A percentile compares a stretch with the other conserved stretches of the same genome.
Conservation (phyloP, 768 basidiomycete species). For the Hypholoma fasciculare region DNA sequence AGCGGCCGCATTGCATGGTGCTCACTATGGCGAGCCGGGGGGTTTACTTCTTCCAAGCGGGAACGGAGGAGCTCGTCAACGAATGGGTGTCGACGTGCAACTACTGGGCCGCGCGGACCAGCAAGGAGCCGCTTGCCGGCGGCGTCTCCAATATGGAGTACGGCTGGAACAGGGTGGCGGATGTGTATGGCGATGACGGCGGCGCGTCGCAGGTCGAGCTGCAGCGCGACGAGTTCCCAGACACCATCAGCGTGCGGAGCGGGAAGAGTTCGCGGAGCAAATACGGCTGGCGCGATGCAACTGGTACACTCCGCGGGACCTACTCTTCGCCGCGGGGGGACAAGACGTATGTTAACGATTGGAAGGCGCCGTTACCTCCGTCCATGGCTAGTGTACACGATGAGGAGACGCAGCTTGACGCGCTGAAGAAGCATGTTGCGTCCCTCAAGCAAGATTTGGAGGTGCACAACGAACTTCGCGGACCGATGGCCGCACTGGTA, state of each 20-base stretch:
- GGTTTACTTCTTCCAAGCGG: conserved; percentile 98
- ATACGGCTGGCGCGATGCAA: conserved; percentile 71
- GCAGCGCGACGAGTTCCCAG: conserved; percentile 50
- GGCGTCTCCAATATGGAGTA: conserved; percentile 99
- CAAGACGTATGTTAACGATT: conserved; percentile 81
- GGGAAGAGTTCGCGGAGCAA: conserved; percentile 73
- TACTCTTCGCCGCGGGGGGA: conserved; percentile 81
- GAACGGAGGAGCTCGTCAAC: conserved; percentile 96
- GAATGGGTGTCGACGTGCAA: conserved; percentile 99
- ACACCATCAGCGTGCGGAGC: conserved; percentile 74
- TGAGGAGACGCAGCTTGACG: conserved; percentile 92
- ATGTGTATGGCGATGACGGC: conserved; percentile 48
- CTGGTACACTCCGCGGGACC: conserved; percentile 60
- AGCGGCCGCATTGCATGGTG: conserved; percentile 94
- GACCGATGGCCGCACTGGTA: conserved; percentile 82
- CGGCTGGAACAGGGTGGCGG: conserved; percentile 87
- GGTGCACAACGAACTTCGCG: conserved; percentile 78
- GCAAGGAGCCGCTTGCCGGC: conserved; percentile 92
- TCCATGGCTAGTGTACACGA: conserved; percentile 83
- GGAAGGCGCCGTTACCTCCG: conserved; percentile 90
- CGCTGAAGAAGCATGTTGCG: conserved; percentile 77
- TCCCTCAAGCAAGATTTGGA: conserved; percentile 78
- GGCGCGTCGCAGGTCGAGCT: conserved; percentile 62
- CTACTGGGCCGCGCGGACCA: conserved; percentile 96
- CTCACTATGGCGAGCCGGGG: conserved; percentile 85